Conservation (phyloP, 2,329 filamentous ascomycete species). For the Xylaria polymorpha region DNA sequence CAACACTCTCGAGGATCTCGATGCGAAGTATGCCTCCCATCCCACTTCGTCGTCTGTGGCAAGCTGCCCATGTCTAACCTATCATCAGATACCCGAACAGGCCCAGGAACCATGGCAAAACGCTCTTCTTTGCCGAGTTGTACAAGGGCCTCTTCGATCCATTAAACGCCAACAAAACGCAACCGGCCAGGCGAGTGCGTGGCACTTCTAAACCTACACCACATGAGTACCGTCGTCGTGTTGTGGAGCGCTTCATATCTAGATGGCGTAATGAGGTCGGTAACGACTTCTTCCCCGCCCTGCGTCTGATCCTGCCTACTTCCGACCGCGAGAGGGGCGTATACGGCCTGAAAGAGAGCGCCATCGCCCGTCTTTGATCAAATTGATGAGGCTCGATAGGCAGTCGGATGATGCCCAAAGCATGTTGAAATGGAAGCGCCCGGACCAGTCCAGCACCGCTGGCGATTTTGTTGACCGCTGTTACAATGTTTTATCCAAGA, state of each 20-base stretch:
- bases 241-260: constrained; percentile 87
- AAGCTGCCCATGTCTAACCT: constrained; percentile 23
- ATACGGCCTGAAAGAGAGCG: constrained; percentile 93
- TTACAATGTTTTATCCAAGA: constrained; percentile 85
- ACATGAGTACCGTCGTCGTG: constrained; percentile 80
- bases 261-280: constrained; percentile 91
- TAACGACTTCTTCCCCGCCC: constrained; percentile 90
- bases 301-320: constrained; percentile 90
- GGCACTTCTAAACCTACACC: constrained; percentile 71
- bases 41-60: neutral
- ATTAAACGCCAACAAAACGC: constrained; percentile 79
- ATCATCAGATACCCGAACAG: constrained; percentile 80
- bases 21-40: constrained; percentile 54
- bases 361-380: constrained; percentile 92
- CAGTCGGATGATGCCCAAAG: constrained; percentile 89
- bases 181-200: constrained; percentile 69
- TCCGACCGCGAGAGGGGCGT: constrained; percentile 92
- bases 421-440: constrained; percentile 91
- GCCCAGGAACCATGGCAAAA: constrained; percentile 82
- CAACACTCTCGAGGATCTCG: constrained; percentile 56
- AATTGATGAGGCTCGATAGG: constrained; percentile 90
- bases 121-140: constrained; percentile 84
- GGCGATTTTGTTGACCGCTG: constrained; percentile 94
- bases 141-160: constrained; percentile 85
- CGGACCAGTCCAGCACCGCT: constrained; percentile 70